A percentile compares a stretch with the other conserved stretches of the same genome.
These are phyloP conservation scores for Vaccinium vitisidaea DNA, from an alignment of 148 eudicot genomes.

Conservation along the genomic window DNA sequence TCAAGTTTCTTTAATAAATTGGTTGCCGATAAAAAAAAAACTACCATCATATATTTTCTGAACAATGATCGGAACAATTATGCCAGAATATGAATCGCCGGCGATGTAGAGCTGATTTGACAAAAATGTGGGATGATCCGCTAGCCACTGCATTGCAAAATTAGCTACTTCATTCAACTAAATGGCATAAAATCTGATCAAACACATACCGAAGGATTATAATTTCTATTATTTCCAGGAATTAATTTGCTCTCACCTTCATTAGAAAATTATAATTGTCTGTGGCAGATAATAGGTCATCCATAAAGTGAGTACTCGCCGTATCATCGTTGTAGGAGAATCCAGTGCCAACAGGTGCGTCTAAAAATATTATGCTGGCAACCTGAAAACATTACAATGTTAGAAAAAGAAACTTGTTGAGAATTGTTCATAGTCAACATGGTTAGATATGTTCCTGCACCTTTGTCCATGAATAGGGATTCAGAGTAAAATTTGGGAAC, in stretches of 20 bases:
- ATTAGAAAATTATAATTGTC: background rate
- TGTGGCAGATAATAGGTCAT: background rate
- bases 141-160: slow-evolving; percentile 7
- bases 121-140: slow-evolving; percentile 7
- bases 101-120: slow-evolving; percentile 8
- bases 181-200: background rate
- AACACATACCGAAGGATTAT: background rate
- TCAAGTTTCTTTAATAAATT: no score
- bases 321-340: slow-evolving; percentile 10
- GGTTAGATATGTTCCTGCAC: background rate
- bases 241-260: slow-evolving; percentile 1
- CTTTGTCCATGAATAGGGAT: slow-evolving; percentile 24
- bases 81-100: slow-evolving; percentile 19
- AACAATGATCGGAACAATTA: slow-evolving; percentile 1
- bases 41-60: slow-evolving; percentile 17
- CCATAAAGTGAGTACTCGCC: background rate
- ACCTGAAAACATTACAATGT: background rate
- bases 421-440: background rate
- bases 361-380: slow-evolving; percentile 18
- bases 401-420: no score
- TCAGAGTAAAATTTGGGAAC: slow-evolving; percentile 5
- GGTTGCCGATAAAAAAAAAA: no score
- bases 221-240: background rate
- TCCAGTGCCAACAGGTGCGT: slow-evolving; percentile 17
- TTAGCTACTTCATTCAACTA: background rate